Percentiles rank a stretch among this genome's conserved stretches.
Conservation (phyloP, 2,329 filamentous ascomycete genomes). For the Fusarium sp. region DNA sequence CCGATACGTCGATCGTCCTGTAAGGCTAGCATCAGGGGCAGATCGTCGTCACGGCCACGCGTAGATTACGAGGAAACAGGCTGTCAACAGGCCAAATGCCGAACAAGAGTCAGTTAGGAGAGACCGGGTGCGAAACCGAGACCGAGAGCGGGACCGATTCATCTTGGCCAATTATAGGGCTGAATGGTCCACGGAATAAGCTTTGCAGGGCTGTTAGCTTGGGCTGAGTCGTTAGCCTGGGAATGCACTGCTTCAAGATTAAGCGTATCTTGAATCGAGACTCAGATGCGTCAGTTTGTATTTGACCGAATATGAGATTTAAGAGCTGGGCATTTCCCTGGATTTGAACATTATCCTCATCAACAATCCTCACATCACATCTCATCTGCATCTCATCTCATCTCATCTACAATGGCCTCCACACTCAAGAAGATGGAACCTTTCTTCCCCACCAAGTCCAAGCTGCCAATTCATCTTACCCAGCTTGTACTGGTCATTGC, state of each 20-base stretch:
- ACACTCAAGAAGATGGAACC: background rate
- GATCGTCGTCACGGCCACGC: background rate
- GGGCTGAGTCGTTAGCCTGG: background rate
- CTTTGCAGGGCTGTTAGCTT: background rate
- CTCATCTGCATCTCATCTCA: background rate
- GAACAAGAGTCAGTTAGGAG: background rate
- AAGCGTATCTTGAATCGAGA: background rate
- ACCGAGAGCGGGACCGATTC: slow-evolving; percentile 19
- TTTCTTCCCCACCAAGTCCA: background rate
- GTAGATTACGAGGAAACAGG: background rate
- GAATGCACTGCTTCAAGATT: background rate
- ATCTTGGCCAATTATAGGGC: background rate
- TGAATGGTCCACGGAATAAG: background rate
- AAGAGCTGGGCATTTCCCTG: background rate
- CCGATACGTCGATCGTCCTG: background rate
- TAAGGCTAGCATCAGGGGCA: background rate
- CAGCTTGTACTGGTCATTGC: slow-evolving; percentile 1
- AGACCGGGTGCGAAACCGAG: slow-evolving; percentile 7
- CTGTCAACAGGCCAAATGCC: background rate
- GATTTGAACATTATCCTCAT: background rate
- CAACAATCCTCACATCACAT: background rate
- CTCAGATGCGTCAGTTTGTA: background rate
- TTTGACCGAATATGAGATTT: background rate
- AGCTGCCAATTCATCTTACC: background rate
- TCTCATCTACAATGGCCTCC: background rate